Base-by-base conservation (phyloP, 495 filamentous ascomycete species). In the Penicillium psychrofluorescens region DNA sequence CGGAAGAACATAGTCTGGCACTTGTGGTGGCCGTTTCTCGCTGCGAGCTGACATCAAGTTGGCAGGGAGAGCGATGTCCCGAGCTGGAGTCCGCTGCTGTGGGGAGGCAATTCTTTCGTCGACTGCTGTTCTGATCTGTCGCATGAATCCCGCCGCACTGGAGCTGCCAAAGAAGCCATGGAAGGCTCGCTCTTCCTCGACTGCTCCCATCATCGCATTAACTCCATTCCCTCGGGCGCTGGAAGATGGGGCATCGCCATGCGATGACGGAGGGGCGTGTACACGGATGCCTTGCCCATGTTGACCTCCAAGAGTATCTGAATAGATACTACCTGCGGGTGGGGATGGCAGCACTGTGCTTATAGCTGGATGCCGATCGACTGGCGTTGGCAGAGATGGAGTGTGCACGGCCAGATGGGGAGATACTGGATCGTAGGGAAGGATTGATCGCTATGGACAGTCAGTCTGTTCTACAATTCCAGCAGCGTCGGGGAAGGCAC, bases 161-260 rank as follows among this genome's bases (percentile, higher is more conserved):
- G 62, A 64, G 49, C 61, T 66, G 27, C 61, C 64, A 36, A 64
- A 66, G 35, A 66, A 64, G 2, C 61, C 64, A 28, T 66, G 62
- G 4, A 49, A 59, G 11, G 54, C 55, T 8, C 52, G 56, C 12
- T 59, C 64, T 50, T 64, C 62, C 40, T 62, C 62, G 7, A 68
- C 55, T 0, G 61, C 53, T 9, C 62, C 64, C 62, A 68, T 62
- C 62, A 68, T 68, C 2, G 64, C 62, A 45, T 64, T 68, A 4
- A 68, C 62, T 0, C 64, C 61, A 30, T 58, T 55, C 27, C 36
- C 8, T 13, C 43, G 6, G 13, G 28, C 5, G 22, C 22, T 22
- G 4, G 22, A 22, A 22, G 22, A 22, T 4, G 22, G 22, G 22
- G 6, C 6, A 22, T 22, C 22, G 22, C 22, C 22, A 4, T 6